Conservation (phyloP, 2,329 filamentous ascomycete species). For the Volutella citrinella region DNA sequence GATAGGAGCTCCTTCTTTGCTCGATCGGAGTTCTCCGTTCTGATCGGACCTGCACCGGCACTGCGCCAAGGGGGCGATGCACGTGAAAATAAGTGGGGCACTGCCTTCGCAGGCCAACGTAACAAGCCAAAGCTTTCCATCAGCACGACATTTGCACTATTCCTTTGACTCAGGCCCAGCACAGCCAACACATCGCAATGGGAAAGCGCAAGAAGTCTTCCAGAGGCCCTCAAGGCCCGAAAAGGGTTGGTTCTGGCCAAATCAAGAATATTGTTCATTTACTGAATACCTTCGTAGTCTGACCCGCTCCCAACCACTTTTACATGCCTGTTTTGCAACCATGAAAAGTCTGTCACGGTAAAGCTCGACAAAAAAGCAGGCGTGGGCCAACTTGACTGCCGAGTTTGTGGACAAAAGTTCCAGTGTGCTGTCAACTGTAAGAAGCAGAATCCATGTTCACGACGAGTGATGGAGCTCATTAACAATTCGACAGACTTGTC, state of each 20-base stretch:
- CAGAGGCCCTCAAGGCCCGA: conserved; percentile 77
- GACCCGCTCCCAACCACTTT: conserved; percentile 80
- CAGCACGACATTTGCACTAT: too few species aligned
- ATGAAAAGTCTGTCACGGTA: conserved; percentile 87
- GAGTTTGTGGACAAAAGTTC: conserved; percentile 89
- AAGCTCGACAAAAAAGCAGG: conserved; percentile 93
- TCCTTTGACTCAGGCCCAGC: too few species aligned
- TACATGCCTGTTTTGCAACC: conserved; percentile 97
- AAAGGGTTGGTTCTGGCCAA: conserved; percentile 61
- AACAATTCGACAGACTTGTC: conserved; percentile 71
- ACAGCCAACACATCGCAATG: too few species aligned
- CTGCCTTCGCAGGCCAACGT: too few species aligned
- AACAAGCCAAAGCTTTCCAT: too few species aligned
- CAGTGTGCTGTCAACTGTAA: conserved; percentile 90
- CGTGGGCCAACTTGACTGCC: conserved; percentile 82
- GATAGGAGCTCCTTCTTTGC: too few species aligned
- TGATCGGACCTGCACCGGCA: too few species aligned
- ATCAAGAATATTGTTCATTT: too few species aligned
- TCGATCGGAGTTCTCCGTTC: too few species aligned
- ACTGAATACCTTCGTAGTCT: conserved; percentile 52
- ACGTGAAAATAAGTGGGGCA: too few species aligned
- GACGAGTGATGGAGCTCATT: too few species aligned
- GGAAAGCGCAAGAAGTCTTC: conserved; percentile 94
- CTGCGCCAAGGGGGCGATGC: too few species aligned
- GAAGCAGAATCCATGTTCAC: conserved; percentile 22